A percentile compares a stretch with the other conserved stretches of the same genome.
Conservation (phyloP, 2,329 filamentous ascomycete genomes). For the Penicillium frequentans region DNA sequence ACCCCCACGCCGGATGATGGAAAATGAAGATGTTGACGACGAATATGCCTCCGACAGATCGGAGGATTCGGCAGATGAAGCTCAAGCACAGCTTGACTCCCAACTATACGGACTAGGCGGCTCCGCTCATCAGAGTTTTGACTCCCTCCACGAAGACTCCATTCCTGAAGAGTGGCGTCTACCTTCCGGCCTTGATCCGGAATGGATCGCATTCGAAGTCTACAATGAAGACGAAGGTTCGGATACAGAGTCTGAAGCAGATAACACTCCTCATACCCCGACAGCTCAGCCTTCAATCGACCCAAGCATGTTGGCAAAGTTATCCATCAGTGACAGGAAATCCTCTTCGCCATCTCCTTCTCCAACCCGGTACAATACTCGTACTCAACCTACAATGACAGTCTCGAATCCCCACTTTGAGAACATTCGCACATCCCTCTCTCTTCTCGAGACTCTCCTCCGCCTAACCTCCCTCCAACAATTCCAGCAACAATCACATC, state of each 20-base stretch:
- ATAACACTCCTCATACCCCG: conserved; percentile 19
- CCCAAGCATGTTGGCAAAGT: conserved; percentile 48
- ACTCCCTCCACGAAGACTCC: conserved; percentile 29
- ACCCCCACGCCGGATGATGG: conserved; percentile 60
- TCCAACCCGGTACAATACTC: conserved; percentile 23
- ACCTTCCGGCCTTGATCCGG: conserved; percentile 75
- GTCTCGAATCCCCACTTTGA: conserved; percentile 51
- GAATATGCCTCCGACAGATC: conserved; percentile 28
- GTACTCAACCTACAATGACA: conserved; percentile 30
- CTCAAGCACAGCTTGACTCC: conserved; percentile 40
- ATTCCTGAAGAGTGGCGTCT: conserved; percentile 57
- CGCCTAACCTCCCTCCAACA: conserved; percentile 85
- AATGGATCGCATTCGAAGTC: conserved; percentile 90
- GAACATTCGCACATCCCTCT: conserved; percentile 66
- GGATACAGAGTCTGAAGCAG: conserved; percentile 52
- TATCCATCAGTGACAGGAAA: conserved; percentile 40
- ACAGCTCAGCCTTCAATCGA: conserved; percentile 36
- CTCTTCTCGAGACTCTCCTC: conserved; percentile 83
- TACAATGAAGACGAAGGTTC: conserved; percentile 65
- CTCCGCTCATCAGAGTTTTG: conserved; percentile 13
- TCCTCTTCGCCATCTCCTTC: conserved; percentile 27
- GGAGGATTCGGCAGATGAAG: conserved; percentile 42
- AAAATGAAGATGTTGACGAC: conserved; percentile 43
- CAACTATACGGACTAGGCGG: conserved; percentile 30
- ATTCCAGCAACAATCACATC: conserved; percentile 84